Evolutionary conservation across 306 rosid genomes (phyloP).

Genomic region (Prunus mongolica): DNA sequence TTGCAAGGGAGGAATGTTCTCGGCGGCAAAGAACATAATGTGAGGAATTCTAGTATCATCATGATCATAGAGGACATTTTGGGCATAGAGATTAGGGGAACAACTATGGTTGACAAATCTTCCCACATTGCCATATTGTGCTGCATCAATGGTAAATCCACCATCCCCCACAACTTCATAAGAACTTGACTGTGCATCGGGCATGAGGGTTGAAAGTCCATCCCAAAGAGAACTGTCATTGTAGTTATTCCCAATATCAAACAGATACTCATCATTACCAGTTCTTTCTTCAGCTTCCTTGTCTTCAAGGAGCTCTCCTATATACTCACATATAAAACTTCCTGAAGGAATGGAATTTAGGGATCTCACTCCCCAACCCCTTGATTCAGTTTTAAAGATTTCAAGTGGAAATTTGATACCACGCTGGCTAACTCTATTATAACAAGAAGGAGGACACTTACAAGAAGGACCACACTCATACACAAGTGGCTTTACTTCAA

Average conservation of each 20-base stretch:
- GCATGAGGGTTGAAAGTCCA: slow-evolving; percentile 62
- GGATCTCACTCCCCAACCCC: slow-evolving; percentile 99
- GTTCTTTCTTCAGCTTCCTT: slow-evolving; percentile 84
- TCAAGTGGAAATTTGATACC: slow-evolving; percentile 84
- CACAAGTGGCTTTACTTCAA: slow-evolving; percentile 79
- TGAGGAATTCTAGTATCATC: slow-evolving; percentile 87
- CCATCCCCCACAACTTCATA: slow-evolving; percentile 46
- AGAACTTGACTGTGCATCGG: slow-evolving; percentile 46
- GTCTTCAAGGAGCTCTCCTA: slow-evolving; percentile 88
- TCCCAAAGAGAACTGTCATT: slow-evolving; percentile 58
- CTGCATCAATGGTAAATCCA: slow-evolving; percentile 85
- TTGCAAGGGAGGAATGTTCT: slow-evolving; percentile 90
- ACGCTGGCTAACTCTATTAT: slow-evolving; percentile 73
- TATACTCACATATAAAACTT: slow-evolving; percentile 82
- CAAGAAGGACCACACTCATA: slow-evolving; percentile 87
- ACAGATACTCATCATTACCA: slow-evolving; percentile 84
- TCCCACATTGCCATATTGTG: slow-evolving; percentile 73
- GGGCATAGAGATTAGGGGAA: slow-evolving; percentile 94
- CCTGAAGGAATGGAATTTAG: slow-evolving; percentile 88
- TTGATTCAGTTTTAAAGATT: slow-evolving; percentile 66
- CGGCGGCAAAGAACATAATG: slow-evolving; percentile 89
- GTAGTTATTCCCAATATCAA: slow-evolving; percentile 74
- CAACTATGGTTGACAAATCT: slow-evolving; percentile 92
- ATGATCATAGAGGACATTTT: slow-evolving; percentile 79
- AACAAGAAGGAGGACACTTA: slow-evolving; percentile 73